Percentiles rank a stretch among this genome's conserved stretches.
Evolutionary conservation across 208 protist species (phyloP).

Genomic region (Crithidia expoeki): DNA sequence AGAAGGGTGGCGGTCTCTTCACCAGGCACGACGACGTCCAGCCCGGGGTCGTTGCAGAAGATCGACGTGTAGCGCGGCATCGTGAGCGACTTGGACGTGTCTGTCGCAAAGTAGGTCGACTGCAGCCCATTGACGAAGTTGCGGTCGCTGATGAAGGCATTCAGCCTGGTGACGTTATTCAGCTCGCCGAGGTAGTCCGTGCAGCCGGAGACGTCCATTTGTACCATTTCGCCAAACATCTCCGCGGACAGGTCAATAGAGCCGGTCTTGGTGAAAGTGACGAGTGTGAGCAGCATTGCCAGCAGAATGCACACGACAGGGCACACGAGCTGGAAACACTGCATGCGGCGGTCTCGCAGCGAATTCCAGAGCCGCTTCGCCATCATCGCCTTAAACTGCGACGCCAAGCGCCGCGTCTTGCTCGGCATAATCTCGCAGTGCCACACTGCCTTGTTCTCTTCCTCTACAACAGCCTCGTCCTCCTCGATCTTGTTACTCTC

Average conservation of each 20-base stretch:
- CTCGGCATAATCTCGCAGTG: slow-evolving; percentile 28
- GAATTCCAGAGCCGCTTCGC: slow-evolving; percentile 59
- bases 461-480: slow-evolving; percentile 31
- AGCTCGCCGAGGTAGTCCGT: slow-evolving; percentile 19
- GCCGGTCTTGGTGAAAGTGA: slow-evolving; percentile 32
- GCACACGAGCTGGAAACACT: slow-evolving; percentile 78
- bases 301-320: slow-evolving; percentile 68
- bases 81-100: slow-evolving; percentile 43
- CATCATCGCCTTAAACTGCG: slow-evolving; percentile 65
- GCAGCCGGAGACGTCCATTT: slow-evolving; percentile 45
- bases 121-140: slow-evolving; percentile 21
- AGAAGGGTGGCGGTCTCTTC: slow-evolving; percentile 25
- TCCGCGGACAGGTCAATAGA: slow-evolving; percentile 35
- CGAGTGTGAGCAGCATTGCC: slow-evolving; percentile 63
- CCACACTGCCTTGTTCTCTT: slow-evolving; percentile 28
- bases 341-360: slow-evolving; percentile 64
- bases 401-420: slow-evolving; percentile 10
- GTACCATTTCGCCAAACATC: slow-evolving; percentile 47
- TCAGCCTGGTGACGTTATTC: slow-evolving; percentile 22
- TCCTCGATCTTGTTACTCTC: slow-evolving; percentile 8
- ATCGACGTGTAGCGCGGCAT: slow-evolving; percentile 46
- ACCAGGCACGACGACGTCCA: slow-evolving; percentile 45
- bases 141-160: slow-evolving; percentile 24
- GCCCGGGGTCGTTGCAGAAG: slow-evolving; percentile 30
- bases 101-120: slow-evolving; percentile 40